Evolutionary conservation across 2,329 filamentous ascomycete species (phyloP).

Genomic region (Trichoderma lentiforme): DNA sequence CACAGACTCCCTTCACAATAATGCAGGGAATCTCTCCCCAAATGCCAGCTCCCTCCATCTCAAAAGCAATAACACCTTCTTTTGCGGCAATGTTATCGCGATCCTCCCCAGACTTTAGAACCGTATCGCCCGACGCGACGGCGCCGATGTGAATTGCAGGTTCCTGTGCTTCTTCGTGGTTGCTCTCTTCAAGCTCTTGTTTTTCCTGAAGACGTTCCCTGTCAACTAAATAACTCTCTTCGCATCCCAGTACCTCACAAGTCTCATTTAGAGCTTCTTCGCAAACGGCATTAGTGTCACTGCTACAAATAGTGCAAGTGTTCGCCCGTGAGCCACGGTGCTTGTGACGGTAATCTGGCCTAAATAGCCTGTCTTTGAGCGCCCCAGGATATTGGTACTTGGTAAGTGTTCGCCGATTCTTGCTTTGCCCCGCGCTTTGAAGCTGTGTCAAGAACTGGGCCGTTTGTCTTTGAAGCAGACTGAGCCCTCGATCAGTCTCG

Average conservation of each 20-base stretch:
- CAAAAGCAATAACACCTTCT: slow-evolving; percentile 30
- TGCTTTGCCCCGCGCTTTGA: background rate
- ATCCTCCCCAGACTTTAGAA: slow-evolving; percentile 36
- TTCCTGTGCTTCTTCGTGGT: slow-evolving; percentile 10
- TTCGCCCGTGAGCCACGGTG: slow-evolving; percentile 23
- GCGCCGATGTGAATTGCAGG: slow-evolving; percentile 34
- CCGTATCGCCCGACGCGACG: slow-evolving; percentile 38
- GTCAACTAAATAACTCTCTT: slow-evolving; percentile 27
- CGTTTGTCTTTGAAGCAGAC: slow-evolving; percentile 11
- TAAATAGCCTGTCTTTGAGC: slow-evolving; percentile 31
- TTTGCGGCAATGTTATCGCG: slow-evolving; percentile 34
- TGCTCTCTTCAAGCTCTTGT: background rate
- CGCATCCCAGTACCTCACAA: slow-evolving; percentile 20
- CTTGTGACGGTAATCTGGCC: slow-evolving; percentile 31
- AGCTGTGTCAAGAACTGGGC: slow-evolving; percentile 18
- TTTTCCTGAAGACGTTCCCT: slow-evolving; percentile 28
- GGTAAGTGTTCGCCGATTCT: background rate
- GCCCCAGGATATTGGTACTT: slow-evolving; percentile 28
- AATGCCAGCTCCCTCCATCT: slow-evolving; percentile 35
- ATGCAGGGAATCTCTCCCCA: slow-evolving; percentile 34
- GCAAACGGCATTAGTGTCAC: slow-evolving; percentile 11
- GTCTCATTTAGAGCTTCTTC: slow-evolving; percentile 3
- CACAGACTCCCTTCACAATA: slow-evolving; percentile 37
- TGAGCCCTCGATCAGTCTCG: slow-evolving; percentile 18
- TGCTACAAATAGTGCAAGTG: slow-evolving; percentile 14